Base-by-base conservation (phyloP, 2,329 filamentous ascomycete genomes). In the Grosmannia serpens region DNA sequence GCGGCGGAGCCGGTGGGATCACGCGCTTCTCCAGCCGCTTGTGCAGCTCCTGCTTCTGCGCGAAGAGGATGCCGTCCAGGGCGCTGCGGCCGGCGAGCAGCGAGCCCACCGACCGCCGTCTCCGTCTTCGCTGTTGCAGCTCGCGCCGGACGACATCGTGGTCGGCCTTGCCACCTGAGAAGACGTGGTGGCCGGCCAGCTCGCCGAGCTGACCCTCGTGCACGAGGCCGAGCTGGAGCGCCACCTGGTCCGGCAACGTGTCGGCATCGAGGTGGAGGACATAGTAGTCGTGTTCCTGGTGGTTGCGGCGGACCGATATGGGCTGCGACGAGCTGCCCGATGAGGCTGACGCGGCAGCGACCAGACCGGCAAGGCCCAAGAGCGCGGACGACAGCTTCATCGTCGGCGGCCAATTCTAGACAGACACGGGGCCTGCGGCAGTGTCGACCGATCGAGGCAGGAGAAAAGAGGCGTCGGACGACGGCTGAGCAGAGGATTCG, bases 241-340 rank as follows among this genome's bases (percentile, higher is more conserved):
- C 91, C 62, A 96, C 77, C 47, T 86, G 77, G 27, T 80, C 73
- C 20, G 91, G 90, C 17, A 83, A 78, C 8, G 81, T 77, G 44
- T 80, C 76, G 15, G 81, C 74, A 60, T 87, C 82, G 67, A 99
- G 81, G 64, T 96, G 88, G 53, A 99, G 78, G 63, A 95, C 91
- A 70, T 97, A 96, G 74, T 95, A 97, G 72, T 99, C 92, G 72
- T 91, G 84, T 46, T 81, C 78, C 55, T 87, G 81, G 76, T 95
- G 89, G 68, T 94, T 81, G 65, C 88, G 86, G 62, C 60, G 78
- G 75, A 55, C 77, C 75, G 51, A 83, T 70, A 57, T 65, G 64
- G 52, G 76, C 70, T 33, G 78, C 75, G 59, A 76, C 72, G 61
- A 77, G 10, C 27, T 68, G 41, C 71, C 63, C 17, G 53, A 71